Evolutionary conservation across 306 rosid genomes (phyloP).

Genomic region (Vicia sativa): DNA sequence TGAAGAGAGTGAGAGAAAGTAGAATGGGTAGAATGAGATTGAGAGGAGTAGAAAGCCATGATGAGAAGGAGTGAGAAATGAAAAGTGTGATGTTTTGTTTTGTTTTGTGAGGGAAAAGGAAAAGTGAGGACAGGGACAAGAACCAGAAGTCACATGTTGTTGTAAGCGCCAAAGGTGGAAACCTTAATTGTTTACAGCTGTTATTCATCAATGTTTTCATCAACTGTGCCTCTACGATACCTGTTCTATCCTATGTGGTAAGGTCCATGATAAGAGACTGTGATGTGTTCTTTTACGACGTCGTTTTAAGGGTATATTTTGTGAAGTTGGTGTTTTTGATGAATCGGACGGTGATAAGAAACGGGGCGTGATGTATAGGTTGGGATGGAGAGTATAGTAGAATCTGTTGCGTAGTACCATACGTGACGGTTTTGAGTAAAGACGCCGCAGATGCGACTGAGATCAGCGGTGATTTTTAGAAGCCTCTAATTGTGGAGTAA

Average conservation of each 20-base stretch:
- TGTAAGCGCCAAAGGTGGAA: constrained; percentile 32
- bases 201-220: constrained; percentile 51
- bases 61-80: neutral
- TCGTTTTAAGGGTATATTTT: neutral
- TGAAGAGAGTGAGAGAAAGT: constrained; percentile 13
- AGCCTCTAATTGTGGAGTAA: neutral
- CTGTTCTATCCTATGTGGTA: constrained; percentile 6
- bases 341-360: neutral
- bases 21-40: constrained; percentile 33
- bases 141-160: constrained; percentile 61
- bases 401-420: neutral
- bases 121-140: constrained; percentile 16
- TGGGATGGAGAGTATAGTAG: neutral
- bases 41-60: constrained; percentile 32
- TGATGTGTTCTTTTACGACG: neutral
- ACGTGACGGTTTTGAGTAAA: constrained; percentile 31
- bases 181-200: constrained; percentile 63
- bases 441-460: constrained; percentile 18
- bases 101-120: neutral
- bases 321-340: neutral
- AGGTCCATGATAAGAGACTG: neutral
- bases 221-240: constrained; percentile 28
- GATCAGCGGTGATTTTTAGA: constrained; percentile 31
- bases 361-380: neutral
- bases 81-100: constrained; percentile 7